Evolutionary conservation across 768 basidiomycete genomes (phyloP).

Genomic region (Amanita rubescens): DNA sequence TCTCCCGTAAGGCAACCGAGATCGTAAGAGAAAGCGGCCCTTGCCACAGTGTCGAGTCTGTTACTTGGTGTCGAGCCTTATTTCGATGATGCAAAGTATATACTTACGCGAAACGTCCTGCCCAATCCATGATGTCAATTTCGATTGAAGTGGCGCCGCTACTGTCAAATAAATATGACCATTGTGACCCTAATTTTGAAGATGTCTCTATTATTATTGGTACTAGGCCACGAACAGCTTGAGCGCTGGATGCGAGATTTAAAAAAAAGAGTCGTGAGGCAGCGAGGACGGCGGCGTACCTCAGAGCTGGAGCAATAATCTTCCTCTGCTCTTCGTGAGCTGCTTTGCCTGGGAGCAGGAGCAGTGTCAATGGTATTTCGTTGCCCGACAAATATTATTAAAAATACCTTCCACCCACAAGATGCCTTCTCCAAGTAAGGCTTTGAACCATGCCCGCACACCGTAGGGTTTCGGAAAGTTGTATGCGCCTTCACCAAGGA

Average conservation of each 20-base stretch:
- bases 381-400: background rate
- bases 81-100: background rate
- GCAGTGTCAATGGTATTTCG: background rate
- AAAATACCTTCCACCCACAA: constrained; percentile 55
- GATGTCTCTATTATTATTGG: constrained; percentile 51
- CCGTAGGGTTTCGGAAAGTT: constrained; percentile 56
- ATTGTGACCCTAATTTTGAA: constrained; percentile 43
- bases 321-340: constrained; percentile 51
- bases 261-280: background rate
- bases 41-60: constrained; percentile 52
- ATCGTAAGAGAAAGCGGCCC: constrained; percentile 58
- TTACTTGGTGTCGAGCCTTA: too few species aligned
- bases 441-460: constrained; percentile 57
- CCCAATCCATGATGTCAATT: too few species aligned
- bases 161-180: too few species aligned
- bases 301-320: constrained; percentile 48
- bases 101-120: constrained; percentile 51
- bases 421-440: constrained; percentile 54
- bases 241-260: constrained; percentile 23
- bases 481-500: constrained; percentile 48
- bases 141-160: too few species aligned
- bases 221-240: constrained; percentile 44
- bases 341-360: constrained; percentile 34
- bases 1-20: constrained; percentile 48
- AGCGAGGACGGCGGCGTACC: constrained; percentile 24